These are phyloP conservation scores for Citrullus amarus DNA, from an alignment of 306 rosid species.

Conservation along the genomic window DNA sequence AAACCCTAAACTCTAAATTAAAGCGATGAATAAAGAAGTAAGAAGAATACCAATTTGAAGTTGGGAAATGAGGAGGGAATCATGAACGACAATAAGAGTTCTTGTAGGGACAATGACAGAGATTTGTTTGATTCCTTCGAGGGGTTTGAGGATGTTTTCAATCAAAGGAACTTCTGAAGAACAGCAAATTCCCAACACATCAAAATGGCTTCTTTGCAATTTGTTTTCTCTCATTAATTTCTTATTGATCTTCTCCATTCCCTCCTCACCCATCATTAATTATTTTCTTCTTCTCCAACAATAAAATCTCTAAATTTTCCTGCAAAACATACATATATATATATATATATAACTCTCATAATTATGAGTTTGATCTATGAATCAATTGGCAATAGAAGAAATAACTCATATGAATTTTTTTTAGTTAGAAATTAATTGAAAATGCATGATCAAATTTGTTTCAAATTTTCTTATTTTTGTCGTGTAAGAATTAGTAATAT, in stretches of 20 bases:
- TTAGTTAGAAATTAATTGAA: no score
- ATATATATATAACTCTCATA: neutral
- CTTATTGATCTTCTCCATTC: neutral
- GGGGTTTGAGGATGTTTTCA: slow-evolving; percentile 54
- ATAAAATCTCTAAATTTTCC: neutral
- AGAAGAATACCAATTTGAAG: slow-evolving; percentile 56
- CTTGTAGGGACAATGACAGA: slow-evolving; percentile 61
- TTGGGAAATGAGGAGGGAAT: slow-evolving; percentile 51
- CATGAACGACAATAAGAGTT: slow-evolving; percentile 78
- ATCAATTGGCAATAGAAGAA: no score
- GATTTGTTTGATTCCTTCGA: slow-evolving; percentile 59
- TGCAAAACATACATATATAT: neutral
- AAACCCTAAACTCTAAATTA: no score
- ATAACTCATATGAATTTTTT: no score
- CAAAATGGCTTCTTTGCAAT: slow-evolving; percentile 63
- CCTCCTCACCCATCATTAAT: neutral
- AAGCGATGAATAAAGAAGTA: no score
- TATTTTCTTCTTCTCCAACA: neutral
- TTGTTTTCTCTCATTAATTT: neutral
- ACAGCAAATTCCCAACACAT: slow-evolving; percentile 80
- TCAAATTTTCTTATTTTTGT: no score
- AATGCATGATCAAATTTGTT: no score
- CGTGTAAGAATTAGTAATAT: no score
- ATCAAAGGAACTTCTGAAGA: slow-evolving; percentile 72
- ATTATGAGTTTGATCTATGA: no score